Percentiles rank a stretch among this genome's conserved stretches.
Evolutionary conservation across 768 basidiomycete species (phyloP).

Genomic region (Galerina marginata): DNA sequence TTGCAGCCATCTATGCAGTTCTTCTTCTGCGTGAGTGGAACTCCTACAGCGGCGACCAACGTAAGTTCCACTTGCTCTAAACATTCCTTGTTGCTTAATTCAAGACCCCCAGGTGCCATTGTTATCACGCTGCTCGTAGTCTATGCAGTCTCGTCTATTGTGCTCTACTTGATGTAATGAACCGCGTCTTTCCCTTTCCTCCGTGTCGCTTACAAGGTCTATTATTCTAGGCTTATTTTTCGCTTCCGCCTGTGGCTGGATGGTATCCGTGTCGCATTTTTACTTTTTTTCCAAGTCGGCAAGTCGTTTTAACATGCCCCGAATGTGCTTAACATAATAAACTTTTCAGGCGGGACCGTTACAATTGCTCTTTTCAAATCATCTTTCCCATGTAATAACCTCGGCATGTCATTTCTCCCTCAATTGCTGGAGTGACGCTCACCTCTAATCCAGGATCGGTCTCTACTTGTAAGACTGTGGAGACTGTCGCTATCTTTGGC

Average conservation of each 20-base stretch:
- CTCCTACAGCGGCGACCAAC: slow-evolving; percentile 35
- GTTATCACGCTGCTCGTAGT: slow-evolving; percentile 34
- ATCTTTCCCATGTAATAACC: slow-evolving; percentile 39
- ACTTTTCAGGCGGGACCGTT: slow-evolving; percentile 35
- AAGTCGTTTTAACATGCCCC: slow-evolving; percentile 4
- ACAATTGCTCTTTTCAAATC: slow-evolving; percentile 35
- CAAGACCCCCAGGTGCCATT: slow-evolving; percentile 33
- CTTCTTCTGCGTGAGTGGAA: slow-evolving; percentile 42
- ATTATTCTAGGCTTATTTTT: slow-evolving; percentile 40
- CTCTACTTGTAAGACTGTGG: slow-evolving; percentile 35
- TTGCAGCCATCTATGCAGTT: slow-evolving; percentile 37
- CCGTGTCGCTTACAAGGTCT: neutral
- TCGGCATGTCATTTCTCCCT: slow-evolving; percentile 27
- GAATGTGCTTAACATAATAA: neutral
- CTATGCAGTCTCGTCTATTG: slow-evolving; percentile 37
- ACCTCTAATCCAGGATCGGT: slow-evolving; percentile 27
- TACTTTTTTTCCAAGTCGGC: slow-evolving; percentile 40
- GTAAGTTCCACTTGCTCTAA: slow-evolving; percentile 26
- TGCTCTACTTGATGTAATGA: slow-evolving; percentile 43
- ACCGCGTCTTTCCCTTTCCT: neutral
- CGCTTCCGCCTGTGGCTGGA: slow-evolving; percentile 45
- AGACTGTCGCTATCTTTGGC: slow-evolving; percentile 32
- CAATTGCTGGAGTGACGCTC: neutral
- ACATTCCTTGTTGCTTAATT: slow-evolving; percentile 1
- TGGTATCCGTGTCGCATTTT: slow-evolving; percentile 34